Percentiles rank a stretch among this genome's conserved stretches.
Conservation (phyloP, 306 rosid species). For the Prinsepia uniflora region DNA sequence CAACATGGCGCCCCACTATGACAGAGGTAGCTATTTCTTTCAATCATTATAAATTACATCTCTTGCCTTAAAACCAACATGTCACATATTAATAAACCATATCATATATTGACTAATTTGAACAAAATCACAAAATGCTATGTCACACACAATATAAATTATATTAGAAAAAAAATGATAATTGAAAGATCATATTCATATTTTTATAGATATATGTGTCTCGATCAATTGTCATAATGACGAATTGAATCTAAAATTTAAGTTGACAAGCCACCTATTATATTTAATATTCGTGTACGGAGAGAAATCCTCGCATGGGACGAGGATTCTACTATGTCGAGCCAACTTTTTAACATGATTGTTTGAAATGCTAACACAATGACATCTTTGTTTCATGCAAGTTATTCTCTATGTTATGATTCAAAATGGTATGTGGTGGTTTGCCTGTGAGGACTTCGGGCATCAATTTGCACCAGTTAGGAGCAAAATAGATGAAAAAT, state of each 20-base stretch:
- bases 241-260: constrained; percentile 25
- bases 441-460: constrained; percentile 24
- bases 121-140: neutral
- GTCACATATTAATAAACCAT: neutral
- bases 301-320: no score
- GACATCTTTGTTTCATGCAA: no score
- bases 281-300: no score
- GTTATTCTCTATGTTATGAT: neutral
- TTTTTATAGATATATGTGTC: constrained; percentile 4
- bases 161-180: neutral
- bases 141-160: neutral
- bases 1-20: constrained; percentile 84
- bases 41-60: neutral
- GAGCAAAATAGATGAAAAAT: constrained; percentile 15
- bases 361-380: no score
- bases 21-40: constrained; percentile 51
- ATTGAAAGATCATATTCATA: neutral
- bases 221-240: constrained; percentile 28
- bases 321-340: no score
- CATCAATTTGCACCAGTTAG: constrained; percentile 24
- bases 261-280: constrained; percentile 19
- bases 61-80: neutral
- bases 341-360: no score
- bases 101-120: neutral
- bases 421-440: constrained; percentile 16